Evolutionary conservation across 2,329 filamentous ascomycete genomes (phyloP).

Genomic region (Colletotrichum liaoningense): DNA sequence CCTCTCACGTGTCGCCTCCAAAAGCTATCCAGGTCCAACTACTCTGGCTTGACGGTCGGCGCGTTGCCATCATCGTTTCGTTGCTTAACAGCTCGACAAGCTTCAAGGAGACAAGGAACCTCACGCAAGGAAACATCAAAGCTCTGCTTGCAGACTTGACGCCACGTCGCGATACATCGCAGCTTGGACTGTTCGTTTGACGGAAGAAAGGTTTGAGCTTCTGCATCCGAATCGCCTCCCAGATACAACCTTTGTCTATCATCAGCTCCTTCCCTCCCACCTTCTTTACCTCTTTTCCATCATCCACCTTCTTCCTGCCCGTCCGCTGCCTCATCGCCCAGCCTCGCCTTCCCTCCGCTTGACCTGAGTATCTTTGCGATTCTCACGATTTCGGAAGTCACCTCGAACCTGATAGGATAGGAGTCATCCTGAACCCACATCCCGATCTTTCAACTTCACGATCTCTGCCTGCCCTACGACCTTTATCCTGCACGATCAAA

Average conservation of each 20-base stretch:
- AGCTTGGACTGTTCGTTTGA: slow-evolving; percentile 42
- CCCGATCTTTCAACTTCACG: slow-evolving; percentile 35
- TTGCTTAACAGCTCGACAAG: slow-evolving; percentile 20
- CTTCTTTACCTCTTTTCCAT: slow-evolving; percentile 33
- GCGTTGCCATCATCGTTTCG: slow-evolving; percentile 17
- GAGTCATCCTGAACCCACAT: slow-evolving; percentile 34
- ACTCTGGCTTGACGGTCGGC: slow-evolving; percentile 22
- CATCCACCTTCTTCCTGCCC: slow-evolving; percentile 25
- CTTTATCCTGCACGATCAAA: slow-evolving; percentile 37
- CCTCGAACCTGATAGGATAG: slow-evolving; percentile 33
- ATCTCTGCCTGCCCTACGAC: slow-evolving; percentile 31
- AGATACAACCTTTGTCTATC: slow-evolving; percentile 38
- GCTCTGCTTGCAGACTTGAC: slow-evolving; percentile 36
- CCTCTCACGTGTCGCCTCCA: slow-evolving; percentile 29
- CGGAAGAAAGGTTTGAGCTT: slow-evolving; percentile 52
- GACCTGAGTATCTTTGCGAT: slow-evolving; percentile 34
- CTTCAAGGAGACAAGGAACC: not conserved
- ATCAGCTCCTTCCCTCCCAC: slow-evolving; percentile 28
- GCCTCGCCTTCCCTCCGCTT: slow-evolving; percentile 34
- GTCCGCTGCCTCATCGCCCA: slow-evolving; percentile 30
- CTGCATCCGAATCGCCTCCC: slow-evolving; percentile 46
- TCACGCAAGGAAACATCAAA: slow-evolving; percentile 26
- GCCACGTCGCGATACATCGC: slow-evolving; percentile 27
- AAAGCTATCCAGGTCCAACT: slow-evolving; percentile 22
- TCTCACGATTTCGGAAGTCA: slow-evolving; percentile 36